A percentile compares a stretch with the other conserved stretches of the same genome.
Conservation (phyloP, 2,329 filamentous ascomycete species). For the Ceratocystis eucalypticola region DNA sequence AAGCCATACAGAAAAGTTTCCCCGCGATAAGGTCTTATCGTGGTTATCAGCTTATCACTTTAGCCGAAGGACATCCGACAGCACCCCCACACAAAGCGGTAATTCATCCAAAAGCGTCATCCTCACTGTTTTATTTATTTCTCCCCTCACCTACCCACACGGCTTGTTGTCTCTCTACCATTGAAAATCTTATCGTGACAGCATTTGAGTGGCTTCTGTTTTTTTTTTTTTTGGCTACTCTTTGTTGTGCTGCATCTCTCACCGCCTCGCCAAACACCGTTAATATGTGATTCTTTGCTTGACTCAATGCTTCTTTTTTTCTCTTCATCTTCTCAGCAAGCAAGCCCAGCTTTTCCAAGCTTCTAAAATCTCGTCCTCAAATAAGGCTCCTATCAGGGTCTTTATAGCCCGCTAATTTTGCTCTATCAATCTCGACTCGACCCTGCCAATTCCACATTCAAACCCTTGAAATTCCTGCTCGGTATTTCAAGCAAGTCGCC, state of each 20-base stretch:
- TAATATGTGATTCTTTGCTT: slow-evolving; percentile 19
- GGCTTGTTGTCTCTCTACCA: background rate
- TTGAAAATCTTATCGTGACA: background rate
- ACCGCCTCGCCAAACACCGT: slow-evolving; percentile 9
- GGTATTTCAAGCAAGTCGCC: background rate
- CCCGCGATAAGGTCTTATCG: slow-evolving; percentile 16
- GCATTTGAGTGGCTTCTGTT: background rate
- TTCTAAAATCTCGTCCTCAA: background rate
- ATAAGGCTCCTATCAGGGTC: background rate
- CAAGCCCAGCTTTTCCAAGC: background rate
- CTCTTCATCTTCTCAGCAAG: slow-evolving; percentile 16
- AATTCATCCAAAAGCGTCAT: background rate
- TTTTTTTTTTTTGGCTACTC: background rate
- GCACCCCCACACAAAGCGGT: background rate
- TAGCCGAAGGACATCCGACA: slow-evolving; percentile 9
- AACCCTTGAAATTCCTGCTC: slow-evolving; percentile 6
- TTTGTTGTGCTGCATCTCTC: background rate
- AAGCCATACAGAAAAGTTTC: slow-evolving; percentile 17
- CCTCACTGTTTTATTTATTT: background rate
- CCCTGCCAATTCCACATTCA: background rate
- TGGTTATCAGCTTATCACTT: slow-evolving; percentile 5
- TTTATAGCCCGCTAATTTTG: slow-evolving; percentile 4
- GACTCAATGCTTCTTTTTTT: slow-evolving; percentile 13
- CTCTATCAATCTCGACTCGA: background rate
- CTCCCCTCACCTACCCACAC: background rate